phyloP scores from a whole-genome alignment of 2,329 filamentous ascomycete species.

The Fusarium longipes region DNA sequence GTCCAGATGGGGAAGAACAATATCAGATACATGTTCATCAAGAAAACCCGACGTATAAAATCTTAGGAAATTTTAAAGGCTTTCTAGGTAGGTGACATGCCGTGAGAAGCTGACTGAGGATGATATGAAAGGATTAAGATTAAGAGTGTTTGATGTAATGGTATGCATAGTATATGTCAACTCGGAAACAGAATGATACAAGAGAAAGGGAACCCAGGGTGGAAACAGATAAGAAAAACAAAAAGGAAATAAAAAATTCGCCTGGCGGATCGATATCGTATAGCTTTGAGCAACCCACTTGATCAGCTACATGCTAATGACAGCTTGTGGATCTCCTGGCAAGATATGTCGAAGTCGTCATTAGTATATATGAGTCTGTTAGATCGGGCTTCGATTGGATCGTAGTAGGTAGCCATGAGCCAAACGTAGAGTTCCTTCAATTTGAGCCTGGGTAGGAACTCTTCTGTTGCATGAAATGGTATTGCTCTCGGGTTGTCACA shows the following conservation, averaged over 20 bases:
- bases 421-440: no score
- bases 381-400: not conserved
- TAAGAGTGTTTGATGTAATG: not conserved
- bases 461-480: not conserved
- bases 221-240: not conserved
- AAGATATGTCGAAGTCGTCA: not conserved
- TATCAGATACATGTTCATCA: not conserved
- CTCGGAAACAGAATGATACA: not conserved
- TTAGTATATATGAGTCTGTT: no score
- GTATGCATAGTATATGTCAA: not conserved
- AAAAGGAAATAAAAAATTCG: not conserved
- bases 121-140: not conserved
- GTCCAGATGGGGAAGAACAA: not conserved
- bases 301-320: not conserved
- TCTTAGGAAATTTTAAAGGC: not conserved
- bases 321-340: no score
- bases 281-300: not conserved
- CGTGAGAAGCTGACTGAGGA: no score
- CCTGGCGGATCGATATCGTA: not conserved
- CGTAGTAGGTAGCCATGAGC: not conserved
- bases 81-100: not conserved
- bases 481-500: not conserved
- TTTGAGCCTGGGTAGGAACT: no score
- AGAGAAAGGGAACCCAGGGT: not conserved
- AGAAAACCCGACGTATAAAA: not conserved